Evolutionary conservation across 495 filamentous ascomycete genomes (phyloP), one percentile per base, ranked within the genome.

Genomic region (Penicillium soppii): DNA sequence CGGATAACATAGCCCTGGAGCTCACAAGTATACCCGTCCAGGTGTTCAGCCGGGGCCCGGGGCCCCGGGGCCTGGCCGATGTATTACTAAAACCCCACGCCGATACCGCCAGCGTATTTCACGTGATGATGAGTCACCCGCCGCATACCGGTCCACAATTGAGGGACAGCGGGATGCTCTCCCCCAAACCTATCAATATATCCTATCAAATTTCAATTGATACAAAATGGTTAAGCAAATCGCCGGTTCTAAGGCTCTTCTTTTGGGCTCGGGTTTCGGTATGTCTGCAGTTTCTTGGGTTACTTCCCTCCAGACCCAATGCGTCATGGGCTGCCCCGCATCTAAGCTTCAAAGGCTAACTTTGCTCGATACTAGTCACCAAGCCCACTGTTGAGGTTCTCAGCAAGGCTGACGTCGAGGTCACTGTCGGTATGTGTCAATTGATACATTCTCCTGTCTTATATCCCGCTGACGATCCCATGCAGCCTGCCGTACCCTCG

Each of bases 311-410:
- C 6, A 12, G 15, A 7, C 52, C 7, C 21, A 30, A 20, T 48
- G 41, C 47, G 22, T 51, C 26, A 49, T 41, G 13, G 37, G 43
- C 43, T 64, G 59, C 68, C 66, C 68, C 68, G 66, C 68, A 65
- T 56, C 42, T 22, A 29, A 37, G 36, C 30, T 46, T 52, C 33
- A 12, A 42, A 39, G 45, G 47, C 37, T 46, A 40, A 40, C 52
- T 54, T 27, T 36, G 16, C 17, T 38, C 50, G 25, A 23, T 30
- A 30, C 48, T 65, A 70, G 76, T 95, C 57, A 88, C 88, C 43
- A 81, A 82, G 59, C 91, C 91, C 33, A 90, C 88, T 32, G 80
- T 92, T 37, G 83, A 91, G 58, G 77, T 92, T 57, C 82, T 95
- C 47, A 80, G 73, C 73, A 81, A 92, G 45, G 75, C 86, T 35